phyloP scores from a whole-genome alignment of 2,329 filamentous ascomycete species.

The Exutisphaerella laricina region DNA sequence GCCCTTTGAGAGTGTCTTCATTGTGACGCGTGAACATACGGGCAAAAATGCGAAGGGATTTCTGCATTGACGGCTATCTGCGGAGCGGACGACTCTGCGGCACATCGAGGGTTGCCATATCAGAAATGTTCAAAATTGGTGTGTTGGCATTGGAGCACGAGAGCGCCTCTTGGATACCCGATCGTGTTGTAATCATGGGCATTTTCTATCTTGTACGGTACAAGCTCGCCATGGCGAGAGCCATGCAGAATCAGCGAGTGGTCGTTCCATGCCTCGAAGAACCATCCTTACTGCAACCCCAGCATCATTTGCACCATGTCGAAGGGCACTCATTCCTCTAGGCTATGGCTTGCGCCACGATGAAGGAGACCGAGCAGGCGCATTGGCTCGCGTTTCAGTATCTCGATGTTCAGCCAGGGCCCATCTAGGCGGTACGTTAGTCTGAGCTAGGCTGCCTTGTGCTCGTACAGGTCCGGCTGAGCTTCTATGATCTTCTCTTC shows the following conservation, averaged over 20 bases:
- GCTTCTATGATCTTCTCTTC: conserved; percentile 1
- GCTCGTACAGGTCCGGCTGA: neutral
- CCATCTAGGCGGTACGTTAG: neutral
- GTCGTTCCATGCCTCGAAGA: neutral
- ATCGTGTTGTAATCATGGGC: neutral
- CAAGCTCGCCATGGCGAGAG: neutral
- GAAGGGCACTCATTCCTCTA: conserved; percentile 12
- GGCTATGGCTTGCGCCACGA: conserved; percentile 5
- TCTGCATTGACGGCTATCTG: conserved; percentile 5
- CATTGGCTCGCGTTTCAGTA: conserved; percentile 6
- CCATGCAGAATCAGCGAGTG: neutral
- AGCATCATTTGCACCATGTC: conserved; percentile 3
- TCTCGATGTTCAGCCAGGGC: conserved; percentile 6
- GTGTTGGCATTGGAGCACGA: no score
- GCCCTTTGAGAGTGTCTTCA: conserved; percentile 4
- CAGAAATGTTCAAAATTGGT: no score
- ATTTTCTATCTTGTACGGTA: neutral
- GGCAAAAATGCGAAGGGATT: conserved; percentile 6
- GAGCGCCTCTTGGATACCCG: neutral
- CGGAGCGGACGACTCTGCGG: neutral
- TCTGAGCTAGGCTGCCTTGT: neutral
- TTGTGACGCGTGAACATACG: conserved; percentile 1
- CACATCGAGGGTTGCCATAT: neutral
- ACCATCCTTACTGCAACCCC: neutral
- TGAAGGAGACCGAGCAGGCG: conserved; percentile 14